Conservation (phyloP, 2,329 filamentous ascomycete genomes). For the Fusarium burgessii region DNA sequence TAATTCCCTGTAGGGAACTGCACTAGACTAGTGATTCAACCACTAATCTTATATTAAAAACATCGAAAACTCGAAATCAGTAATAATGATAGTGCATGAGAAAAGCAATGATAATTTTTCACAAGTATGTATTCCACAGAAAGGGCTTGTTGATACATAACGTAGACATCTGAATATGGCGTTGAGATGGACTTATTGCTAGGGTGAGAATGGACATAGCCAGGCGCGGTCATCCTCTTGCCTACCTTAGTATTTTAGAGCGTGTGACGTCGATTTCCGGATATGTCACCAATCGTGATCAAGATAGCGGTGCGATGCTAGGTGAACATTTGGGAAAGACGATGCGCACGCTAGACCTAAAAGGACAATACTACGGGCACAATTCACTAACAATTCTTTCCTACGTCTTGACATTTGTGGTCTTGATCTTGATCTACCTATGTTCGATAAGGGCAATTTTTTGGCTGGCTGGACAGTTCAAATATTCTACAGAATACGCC, state of each 20-base stretch:
- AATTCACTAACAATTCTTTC: conserved; percentile 37
- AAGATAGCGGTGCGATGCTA: conserved; percentile 14
- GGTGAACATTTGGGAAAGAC: background rate
- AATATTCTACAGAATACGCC: background rate
- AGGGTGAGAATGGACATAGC: background rate
- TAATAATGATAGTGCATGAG: background rate
- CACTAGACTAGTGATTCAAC: background rate
- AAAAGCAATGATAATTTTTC: background rate
- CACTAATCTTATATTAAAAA: background rate
- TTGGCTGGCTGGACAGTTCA: too few species aligned
- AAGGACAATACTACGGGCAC: conserved; percentile 9
- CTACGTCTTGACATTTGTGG: conserved; percentile 4
- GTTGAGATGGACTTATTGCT: background rate
- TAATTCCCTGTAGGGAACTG: background rate
- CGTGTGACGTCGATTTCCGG: conserved; percentile 18
- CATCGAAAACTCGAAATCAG: background rate
- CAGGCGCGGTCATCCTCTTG: background rate
- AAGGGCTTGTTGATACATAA: background rate
- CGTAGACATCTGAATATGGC: background rate
- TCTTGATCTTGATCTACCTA: background rate
- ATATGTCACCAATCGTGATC: conserved; percentile 1
- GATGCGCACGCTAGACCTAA: conserved; percentile 23
- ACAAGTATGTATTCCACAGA: background rate
- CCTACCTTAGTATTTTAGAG: background rate
- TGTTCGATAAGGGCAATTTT: background rate